Evolutionary conservation across 805 yeast genomes (phyloP).

Genomic region (Wickerhamiella bombiphila): DNA sequence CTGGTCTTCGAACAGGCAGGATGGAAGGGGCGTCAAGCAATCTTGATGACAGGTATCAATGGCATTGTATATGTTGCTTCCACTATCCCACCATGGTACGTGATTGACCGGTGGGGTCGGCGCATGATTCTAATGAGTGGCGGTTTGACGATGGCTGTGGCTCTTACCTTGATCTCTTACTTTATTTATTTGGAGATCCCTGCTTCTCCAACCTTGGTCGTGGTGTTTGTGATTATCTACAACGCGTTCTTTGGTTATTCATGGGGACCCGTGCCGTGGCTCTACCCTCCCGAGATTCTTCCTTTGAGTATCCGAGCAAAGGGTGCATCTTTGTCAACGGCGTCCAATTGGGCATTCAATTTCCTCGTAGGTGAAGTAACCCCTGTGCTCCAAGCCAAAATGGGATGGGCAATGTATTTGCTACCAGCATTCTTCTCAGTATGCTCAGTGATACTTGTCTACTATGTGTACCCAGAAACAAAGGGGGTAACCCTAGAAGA

Average conservation of each 20-base stretch:
- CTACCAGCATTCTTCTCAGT: slow-evolving; percentile 70
- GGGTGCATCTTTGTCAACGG: slow-evolving; percentile 82
- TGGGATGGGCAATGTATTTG: slow-evolving; percentile 68
- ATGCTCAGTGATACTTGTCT: slow-evolving; percentile 58
- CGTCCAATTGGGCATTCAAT: slow-evolving; percentile 86
- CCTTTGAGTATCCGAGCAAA: slow-evolving; percentile 76
- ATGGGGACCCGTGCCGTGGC: slow-evolving; percentile 95
- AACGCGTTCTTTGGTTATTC: slow-evolving; percentile 74
- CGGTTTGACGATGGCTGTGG: slow-evolving; percentile 61
- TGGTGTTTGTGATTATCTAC: slow-evolving; percentile 58
- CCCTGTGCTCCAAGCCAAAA: slow-evolving; percentile 63
- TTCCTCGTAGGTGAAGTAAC: slow-evolving; percentile 87
- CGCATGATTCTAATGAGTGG: slow-evolving; percentile 72
- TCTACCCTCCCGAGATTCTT: slow-evolving; percentile 70
- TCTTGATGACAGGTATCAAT: slow-evolving; percentile 79
- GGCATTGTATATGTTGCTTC: slow-evolving; percentile 43
- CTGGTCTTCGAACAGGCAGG: slow-evolving; percentile 91
- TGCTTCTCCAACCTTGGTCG: slow-evolving; percentile 57
- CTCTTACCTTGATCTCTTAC: slow-evolving; percentile 51
- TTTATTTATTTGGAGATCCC: slow-evolving; percentile 37
- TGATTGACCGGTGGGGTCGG: slow-evolving; percentile 86
- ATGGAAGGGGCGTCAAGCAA: slow-evolving; percentile 78
- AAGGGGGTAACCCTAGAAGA: slow-evolving; percentile 80
- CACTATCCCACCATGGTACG: slow-evolving; percentile 81
- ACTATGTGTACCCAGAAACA: slow-evolving; percentile 71